Evolutionary conservation across 2,329 filamentous ascomycete genomes (phyloP).

Genomic region (Colletotrichum somersetense): DNA sequence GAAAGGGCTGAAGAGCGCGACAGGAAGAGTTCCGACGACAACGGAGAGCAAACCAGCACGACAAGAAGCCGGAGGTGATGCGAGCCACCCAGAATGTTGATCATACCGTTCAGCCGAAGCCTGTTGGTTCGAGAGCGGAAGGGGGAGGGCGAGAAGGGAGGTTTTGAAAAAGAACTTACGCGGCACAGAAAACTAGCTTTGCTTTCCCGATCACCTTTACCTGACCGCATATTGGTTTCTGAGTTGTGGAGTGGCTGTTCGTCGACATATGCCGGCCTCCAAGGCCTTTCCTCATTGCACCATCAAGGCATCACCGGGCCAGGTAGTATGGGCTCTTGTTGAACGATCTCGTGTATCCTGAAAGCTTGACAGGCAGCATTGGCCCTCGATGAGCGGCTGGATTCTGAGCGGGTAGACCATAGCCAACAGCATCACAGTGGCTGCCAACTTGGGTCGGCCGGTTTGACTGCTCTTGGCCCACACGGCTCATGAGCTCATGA

Average conservation of each 20-base stretch:
- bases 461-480: slow-evolving; percentile 20
- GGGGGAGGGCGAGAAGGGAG: slow-evolving; percentile 1
- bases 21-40: slow-evolving; percentile 1
- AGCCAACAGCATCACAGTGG: neutral
- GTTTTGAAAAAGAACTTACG: neutral
- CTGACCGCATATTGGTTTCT: neutral
- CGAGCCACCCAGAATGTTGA: neutral
- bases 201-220: neutral
- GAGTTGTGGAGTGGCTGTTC: neutral
- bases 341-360: neutral
- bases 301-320: slow-evolving; percentile 2
- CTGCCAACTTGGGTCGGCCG: neutral
- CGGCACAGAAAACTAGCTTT: neutral
- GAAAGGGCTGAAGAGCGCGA: slow-evolving; percentile 3
- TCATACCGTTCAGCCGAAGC: slow-evolving; percentile 20
- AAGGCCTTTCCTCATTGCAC: slow-evolving; percentile 6
- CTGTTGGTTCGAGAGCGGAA: slow-evolving; percentile 9
- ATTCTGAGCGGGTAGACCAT: neutral
- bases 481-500: neutral
- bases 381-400: neutral
- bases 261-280: neutral
- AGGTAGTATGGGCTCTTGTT: neutral
- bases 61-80: slow-evolving; percentile 6
- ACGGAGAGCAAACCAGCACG: neutral
- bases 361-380: neutral